Evolutionary conservation across 108 stramenopile genomes (phyloP), one percentile per base, ranked within the genome.

Genomic region (Craspedostauros australis): DNA sequence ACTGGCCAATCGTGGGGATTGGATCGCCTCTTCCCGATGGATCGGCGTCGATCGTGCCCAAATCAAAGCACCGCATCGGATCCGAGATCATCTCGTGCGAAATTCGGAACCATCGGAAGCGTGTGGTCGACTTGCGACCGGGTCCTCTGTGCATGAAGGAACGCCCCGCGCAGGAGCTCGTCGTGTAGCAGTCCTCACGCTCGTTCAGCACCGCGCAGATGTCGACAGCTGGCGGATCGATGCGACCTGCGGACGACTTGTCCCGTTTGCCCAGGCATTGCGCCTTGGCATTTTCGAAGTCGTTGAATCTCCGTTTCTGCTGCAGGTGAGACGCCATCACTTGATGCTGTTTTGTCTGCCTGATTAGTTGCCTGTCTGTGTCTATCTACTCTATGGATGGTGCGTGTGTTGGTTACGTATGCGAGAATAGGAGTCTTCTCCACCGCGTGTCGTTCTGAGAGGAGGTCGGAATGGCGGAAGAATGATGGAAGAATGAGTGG

Each of bases 1-100:
- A 90, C 33, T 90, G 88, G 15, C 82, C 88, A 38, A 90, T 68
- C 16, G 68, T 54, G 16, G 77, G 71, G 7, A 90, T 71, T 1
- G 88, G 77, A 66, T 92, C 90, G 1, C 80, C 86, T n/a, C 86
- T 81, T 12, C 86, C 86, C 0, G 78, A 67, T 4, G 78, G 80
- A 55, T 84, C 91, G 20, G 51, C 16, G 0, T 63, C 51, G 5
- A 93, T 61, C 4, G 87, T 89, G 7, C 46, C 21, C 0, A 89
- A 42, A 54, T 93, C 59, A 45, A 93, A 93, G 47, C 82, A 93
- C 24, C 81, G 72, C 7, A 39, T 8, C 2, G 79, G 69, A 22
- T 82, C 75, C 19, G 38, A 28, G 23, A 93, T 81, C 23, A 62
- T 51, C 9, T 84, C 91, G 54, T 94, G 92, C 25, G 54, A 70